Conservation (phyloP, 768 basidiomycete species). For the Leccinum ochraceum region DNA sequence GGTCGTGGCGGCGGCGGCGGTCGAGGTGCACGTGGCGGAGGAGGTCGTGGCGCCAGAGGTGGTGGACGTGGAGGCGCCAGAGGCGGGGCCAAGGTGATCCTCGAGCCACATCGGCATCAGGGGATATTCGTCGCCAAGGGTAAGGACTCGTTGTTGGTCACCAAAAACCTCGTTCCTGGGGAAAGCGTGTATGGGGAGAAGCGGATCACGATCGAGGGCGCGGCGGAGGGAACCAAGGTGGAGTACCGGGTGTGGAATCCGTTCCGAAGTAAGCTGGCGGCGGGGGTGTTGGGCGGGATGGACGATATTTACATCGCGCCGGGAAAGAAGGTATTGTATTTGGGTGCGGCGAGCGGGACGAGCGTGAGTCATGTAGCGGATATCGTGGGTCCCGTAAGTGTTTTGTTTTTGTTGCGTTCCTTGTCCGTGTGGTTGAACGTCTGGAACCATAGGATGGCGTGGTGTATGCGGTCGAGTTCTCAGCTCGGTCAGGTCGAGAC, state of each 20-base stretch:
- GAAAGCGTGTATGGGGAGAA: constrained; percentile 99
- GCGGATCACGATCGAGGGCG: constrained; percentile 83
- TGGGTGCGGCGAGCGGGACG: constrained; percentile 97
- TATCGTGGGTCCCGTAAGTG: constrained; percentile 90
- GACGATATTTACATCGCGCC: constrained; percentile 92
- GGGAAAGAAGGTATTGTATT: constrained; percentile 94
- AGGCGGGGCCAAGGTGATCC: constrained; percentile 85
- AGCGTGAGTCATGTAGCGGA: constrained; percentile 99
- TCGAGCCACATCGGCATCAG: constrained; percentile 93
- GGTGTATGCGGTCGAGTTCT: constrained; percentile 99
- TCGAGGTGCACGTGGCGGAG: constrained; percentile 46
- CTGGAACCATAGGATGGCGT: constrained; percentile 72
- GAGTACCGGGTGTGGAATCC: constrained; percentile 99
- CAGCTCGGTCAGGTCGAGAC: constrained; percentile 93
- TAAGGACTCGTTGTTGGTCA: constrained; percentile 96
- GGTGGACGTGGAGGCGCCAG: constrained; percentile 70
- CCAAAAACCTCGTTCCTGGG: constrained; percentile 96
- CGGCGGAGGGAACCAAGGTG: constrained; percentile 77
- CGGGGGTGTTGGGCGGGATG: constrained; percentile 93
- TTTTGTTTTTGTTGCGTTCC: neutral
- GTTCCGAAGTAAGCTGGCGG: constrained; percentile 95
- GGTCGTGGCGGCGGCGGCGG: constrained; percentile 47
- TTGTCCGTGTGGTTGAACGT: constrained; percentile 10
- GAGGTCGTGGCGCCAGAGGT: constrained; percentile 49
- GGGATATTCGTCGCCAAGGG: constrained; percentile 98